Base-by-base conservation (phyloP, 1,139 yeast genomes). In the Debaryomyces subglobosus region DNA sequence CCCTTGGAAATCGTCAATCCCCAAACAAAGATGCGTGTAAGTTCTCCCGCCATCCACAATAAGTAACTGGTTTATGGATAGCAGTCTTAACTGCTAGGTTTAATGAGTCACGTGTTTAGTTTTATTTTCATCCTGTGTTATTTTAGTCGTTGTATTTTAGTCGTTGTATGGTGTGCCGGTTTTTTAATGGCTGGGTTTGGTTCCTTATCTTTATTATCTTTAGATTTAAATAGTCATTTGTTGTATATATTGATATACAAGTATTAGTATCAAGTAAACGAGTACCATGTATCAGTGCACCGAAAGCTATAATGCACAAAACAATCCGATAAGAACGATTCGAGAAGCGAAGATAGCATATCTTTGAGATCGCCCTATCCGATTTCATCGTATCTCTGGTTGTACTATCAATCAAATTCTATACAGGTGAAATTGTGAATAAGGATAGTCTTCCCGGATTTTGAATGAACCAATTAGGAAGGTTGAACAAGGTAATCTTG, bases 1-100 rank as follows among this genome's bases (percentile, higher is more conserved):
- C 82, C 85, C 5, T 68, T 89, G 61, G 94, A 87, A 62, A 88
- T 88, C 56, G 85, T 89, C 52, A 86, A 88, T 63, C 96, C 96
- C 7, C 82, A 79, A 47, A 87, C 95, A 4, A 90, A 90, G 43
- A 64, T 84, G 71, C 77, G 86, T 60, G 81, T 86, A 27, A 76
- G 76, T 4, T 82, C 88, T 21, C 85, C 89, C 18, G 76, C 77
- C 23, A 52, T 48, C 46, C 53, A 54, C 40, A 55, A 51, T 42
- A 53, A 53, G 40, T 53, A 44, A 45, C 43, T 45, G 48, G 50
- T 21, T 35, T 35, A 35, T 35, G 38, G 35, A 25, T 42, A 21
- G 37, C 36, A 23, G 36, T n/a, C 10, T 24, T 6, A n/a, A 32
- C 32, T 18, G 29, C 30, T 33, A n/a, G 45, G 25, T 39, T 27